Evolutionary conservation across 768 basidiomycete species (phyloP), one percentile per base, ranked within the genome.

Genomic region (Goffeauzyma gilvescens): DNA sequence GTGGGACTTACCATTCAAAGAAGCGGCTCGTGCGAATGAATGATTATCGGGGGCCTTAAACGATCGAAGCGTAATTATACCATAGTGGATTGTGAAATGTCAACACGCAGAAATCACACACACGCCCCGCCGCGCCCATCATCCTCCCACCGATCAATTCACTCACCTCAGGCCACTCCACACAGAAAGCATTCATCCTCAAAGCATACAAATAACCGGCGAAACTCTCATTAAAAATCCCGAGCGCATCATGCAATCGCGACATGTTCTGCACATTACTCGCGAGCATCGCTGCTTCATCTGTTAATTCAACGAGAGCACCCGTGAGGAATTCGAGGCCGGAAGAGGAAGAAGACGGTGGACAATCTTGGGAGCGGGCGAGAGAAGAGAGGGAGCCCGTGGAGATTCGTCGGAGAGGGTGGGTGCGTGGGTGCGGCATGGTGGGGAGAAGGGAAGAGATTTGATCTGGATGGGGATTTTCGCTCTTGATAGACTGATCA

Each of bases 161-260:
- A 53, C 69, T 45, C 48, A 78, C 84, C 71, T 87, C 79, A 1
- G 74, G 75, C 85, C 85, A 93, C 58, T 93, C 87, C 0, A 77
- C 77, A n/a, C 85, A 86, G 44, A 90, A 71, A 2, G 84, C 76
- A 57, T 89, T 86, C 84, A 95, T 90, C 58, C 83, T 79, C 75
- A 89, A 78, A 18, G 78, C 75, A 59, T 87, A 89, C 9, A 90
- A 64, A 73, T 77, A 89, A 57, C 81, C 84, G 12, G 87, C 81
- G 55, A 95, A 90, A 12, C 76, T 75, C 63, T 95, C 87, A 59
- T 93, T 93, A 69, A 90, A 90, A 4, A 75, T 76, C 12, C 74
- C 72, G 40, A 95, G 70, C 15, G 81, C 76, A 34, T 77, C 69
- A 60, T 78, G 76, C 49, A 95, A 72, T 20, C 69, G 67, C 48